phyloP scores from a whole-genome alignment of 164 flowering plant genomes.

The Chimonanthus praecox region DNA sequence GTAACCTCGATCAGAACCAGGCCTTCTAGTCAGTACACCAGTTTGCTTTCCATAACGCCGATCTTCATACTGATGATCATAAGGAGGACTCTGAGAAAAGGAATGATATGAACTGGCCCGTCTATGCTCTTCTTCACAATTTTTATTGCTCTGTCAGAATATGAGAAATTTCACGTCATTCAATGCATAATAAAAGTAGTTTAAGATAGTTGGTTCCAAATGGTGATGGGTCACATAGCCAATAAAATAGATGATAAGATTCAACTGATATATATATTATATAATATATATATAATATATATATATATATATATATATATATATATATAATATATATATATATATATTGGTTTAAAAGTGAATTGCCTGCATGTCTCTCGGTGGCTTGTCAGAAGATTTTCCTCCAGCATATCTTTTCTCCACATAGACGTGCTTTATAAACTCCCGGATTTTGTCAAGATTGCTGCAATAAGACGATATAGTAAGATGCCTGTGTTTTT shows the following conservation, averaged over 20 bases:
- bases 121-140: slow-evolving; percentile 59
- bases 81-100: slow-evolving; percentile 97
- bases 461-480: slow-evolving; percentile 39
- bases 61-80: slow-evolving; percentile 95
- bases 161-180: slow-evolving; percentile 8
- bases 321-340: too few relatives aligned
- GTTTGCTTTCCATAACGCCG: slow-evolving; percentile 71
- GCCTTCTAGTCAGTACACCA: slow-evolving; percentile 62
- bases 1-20: slow-evolving; percentile 80
- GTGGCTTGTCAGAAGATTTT: slow-evolving; percentile 59
- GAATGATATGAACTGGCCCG: slow-evolving; percentile 98
- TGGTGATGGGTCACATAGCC: background rate
- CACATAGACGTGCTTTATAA: slow-evolving; percentile 72
- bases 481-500: background rate
- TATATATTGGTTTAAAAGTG: background rate
- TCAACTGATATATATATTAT: too few relatives aligned
- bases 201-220: slow-evolving; percentile 6
- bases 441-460: slow-evolving; percentile 67
- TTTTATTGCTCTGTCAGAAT: slow-evolving; percentile 38
- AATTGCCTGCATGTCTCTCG: slow-evolving; percentile 60
- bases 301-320: too few relatives aligned
- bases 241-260: background rate
- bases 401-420: slow-evolving; percentile 63
- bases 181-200: background rate
- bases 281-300: too few relatives aligned